Evolutionary conservation across 2,329 filamentous ascomycete genomes (phyloP).

Genomic region (Nothomitra cinnamomea): DNA sequence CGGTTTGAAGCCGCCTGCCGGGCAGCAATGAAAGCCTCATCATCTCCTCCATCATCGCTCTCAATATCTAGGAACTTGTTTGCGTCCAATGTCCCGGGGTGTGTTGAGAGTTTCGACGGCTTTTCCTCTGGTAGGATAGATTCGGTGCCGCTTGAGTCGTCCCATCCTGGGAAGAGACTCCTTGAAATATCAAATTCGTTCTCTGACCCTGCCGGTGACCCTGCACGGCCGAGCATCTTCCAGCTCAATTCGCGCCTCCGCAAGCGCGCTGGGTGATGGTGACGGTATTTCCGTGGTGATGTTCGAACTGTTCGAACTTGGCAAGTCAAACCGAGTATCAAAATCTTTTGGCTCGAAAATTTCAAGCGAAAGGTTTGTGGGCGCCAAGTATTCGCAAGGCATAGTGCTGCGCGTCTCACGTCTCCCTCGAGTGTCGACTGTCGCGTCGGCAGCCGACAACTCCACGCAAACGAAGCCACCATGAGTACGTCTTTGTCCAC

Average conservation of each 20-base stretch:
- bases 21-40: conserved; percentile 82
- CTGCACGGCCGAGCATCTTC: conserved; percentile 3
- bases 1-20: conserved; percentile 76
- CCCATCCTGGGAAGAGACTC: conserved; percentile 50
- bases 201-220: conserved; percentile 71
- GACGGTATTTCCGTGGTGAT: not conserved
- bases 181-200: conserved; percentile 80
- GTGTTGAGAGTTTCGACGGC: conserved; percentile 18
- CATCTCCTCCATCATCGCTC: conserved; percentile 34
- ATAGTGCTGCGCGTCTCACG: no score
- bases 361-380: no score
- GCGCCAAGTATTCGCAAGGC: no score
- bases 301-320: not conserved
- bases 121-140: conserved; percentile 37
- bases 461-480: not conserved
- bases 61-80: conserved; percentile 30
- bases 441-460: not conserved
- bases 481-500: not conserved
- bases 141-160: conserved; percentile 31
- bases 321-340: no score
- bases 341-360: no score
- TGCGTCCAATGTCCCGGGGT: conserved; percentile 39
- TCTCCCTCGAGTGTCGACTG: no score
- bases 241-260: not conserved
- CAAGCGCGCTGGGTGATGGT: not conserved